phyloP scores from a whole-genome alignment of 805 yeast genomes.

The Barnettozyma sp. region DNA sequence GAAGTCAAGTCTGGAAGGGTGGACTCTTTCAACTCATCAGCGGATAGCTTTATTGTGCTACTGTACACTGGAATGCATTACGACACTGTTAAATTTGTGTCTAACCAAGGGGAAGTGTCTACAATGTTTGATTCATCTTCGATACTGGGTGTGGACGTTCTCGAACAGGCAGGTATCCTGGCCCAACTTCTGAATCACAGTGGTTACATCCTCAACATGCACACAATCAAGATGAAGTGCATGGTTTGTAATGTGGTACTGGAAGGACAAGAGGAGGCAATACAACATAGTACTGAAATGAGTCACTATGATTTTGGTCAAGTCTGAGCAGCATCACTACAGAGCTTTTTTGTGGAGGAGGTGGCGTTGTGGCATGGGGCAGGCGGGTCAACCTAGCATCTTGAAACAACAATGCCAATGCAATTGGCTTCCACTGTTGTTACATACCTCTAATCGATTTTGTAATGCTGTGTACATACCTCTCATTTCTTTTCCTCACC shows the following conservation, averaged over 20 bases:
- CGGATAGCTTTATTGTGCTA: slow-evolving; percentile 40
- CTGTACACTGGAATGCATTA: slow-evolving; percentile 70
- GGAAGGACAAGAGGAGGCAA: slow-evolving; percentile 58
- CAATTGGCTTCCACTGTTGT: no score
- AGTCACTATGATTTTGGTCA: slow-evolving; percentile 60
- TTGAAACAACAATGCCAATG: no score
- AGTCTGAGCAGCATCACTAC: slow-evolving; percentile 8
- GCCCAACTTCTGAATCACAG: slow-evolving; percentile 38
- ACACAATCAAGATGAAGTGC: slow-evolving; percentile 51
- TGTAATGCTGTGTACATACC: no score
- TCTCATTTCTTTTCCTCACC: no score
- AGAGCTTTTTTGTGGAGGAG: neutral
- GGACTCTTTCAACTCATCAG: slow-evolving; percentile 42
- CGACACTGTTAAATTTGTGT: slow-evolving; percentile 45
- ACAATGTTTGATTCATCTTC: slow-evolving; percentile 35
- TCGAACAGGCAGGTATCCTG: slow-evolving; percentile 33
- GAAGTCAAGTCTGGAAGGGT: slow-evolving; percentile 58
- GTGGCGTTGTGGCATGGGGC: no score
- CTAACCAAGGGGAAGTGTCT: slow-evolving; percentile 30
- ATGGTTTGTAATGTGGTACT: slow-evolving; percentile 44
- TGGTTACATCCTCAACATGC: slow-evolving; percentile 62
- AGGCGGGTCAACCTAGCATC: no score
- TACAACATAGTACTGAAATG: slow-evolving; percentile 54
- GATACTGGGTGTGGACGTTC: slow-evolving; percentile 28
- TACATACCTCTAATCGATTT: no score